Evolutionary conservation across 83 land plant species (phyloP).

Genomic region (Picea abies): DNA sequence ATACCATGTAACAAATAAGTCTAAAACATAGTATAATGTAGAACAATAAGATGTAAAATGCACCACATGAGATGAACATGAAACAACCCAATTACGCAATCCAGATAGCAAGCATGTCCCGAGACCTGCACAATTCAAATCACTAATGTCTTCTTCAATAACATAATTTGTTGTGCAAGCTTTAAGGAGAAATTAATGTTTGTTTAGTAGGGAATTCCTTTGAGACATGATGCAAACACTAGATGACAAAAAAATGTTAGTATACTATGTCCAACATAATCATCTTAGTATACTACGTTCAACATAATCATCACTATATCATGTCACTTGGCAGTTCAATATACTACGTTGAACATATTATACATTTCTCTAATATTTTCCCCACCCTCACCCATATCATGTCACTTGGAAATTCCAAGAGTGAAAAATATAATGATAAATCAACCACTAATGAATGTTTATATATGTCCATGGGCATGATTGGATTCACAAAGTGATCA

Average conservation of each 20-base stretch:
- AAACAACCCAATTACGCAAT: slow-evolving; percentile 87
- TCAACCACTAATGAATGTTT: too few species aligned
- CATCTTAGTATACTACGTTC: too few species aligned
- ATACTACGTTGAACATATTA: too few species aligned
- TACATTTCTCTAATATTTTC: too few species aligned
- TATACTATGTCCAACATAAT: too few species aligned
- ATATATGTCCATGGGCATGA: too few species aligned
- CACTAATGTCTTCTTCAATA: slow-evolving; percentile 68
- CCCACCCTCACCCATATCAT: too few species aligned
- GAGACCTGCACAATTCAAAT: slow-evolving; percentile 81
- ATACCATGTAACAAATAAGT: background rate
- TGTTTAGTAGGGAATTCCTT: slow-evolving; percentile 79
- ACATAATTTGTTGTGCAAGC: slow-evolving; percentile 75
- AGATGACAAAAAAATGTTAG: background rate
- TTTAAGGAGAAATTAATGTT: slow-evolving; percentile 78
- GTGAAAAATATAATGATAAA: too few species aligned
- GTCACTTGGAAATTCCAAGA: too few species aligned
- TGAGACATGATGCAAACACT: slow-evolving; percentile 54
- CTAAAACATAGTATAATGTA: background rate
- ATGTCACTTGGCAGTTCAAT: too few species aligned
- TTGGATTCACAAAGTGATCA: too few species aligned
- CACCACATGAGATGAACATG: slow-evolving; percentile 93
- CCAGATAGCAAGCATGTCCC: slow-evolving; percentile 89
- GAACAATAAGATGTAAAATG: slow-evolving; percentile 6
- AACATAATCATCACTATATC: too few species aligned